Conservation (phyloP, 192 early-diverging fungal species). For the Backusella mclennaniae region DNA sequence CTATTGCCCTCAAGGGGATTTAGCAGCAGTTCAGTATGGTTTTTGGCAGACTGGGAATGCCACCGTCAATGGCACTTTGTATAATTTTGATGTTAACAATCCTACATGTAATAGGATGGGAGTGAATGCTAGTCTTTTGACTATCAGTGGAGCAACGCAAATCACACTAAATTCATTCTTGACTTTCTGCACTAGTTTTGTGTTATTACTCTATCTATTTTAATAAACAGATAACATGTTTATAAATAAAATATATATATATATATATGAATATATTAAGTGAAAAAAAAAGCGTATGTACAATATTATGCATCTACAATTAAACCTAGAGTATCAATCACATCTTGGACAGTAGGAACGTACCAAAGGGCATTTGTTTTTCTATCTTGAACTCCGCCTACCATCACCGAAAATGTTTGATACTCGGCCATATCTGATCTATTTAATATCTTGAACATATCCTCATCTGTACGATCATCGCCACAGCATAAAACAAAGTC, state of each 20-base stretch:
- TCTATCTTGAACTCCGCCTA: constrained; percentile 77
- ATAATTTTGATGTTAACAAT: constrained; percentile 5
- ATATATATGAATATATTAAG: neutral
- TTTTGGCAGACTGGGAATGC: constrained; percentile 27
- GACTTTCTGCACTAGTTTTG: neutral
- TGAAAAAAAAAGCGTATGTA: neutral
- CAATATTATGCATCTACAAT: constrained; percentile 8
- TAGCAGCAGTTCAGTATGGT: constrained; percentile 33
- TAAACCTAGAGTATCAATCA: constrained; percentile 46
- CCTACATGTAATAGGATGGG: constrained; percentile 38
- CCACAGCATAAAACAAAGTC: constrained; percentile 97
- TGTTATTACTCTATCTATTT: neutral
- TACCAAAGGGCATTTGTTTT: constrained; percentile 89
- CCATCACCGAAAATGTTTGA: constrained; percentile 66
- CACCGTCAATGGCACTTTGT: constrained; percentile 3
- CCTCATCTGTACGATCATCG: constrained; percentile 97
- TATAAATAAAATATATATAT: neutral
- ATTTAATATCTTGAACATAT: constrained; percentile 75
- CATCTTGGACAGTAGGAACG: constrained; percentile 62
- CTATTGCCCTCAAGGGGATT: constrained; percentile 46
- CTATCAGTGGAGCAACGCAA: neutral
- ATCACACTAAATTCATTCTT: neutral
- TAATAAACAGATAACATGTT: neutral
- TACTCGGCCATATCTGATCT: constrained; percentile 14
- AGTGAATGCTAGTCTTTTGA: constrained; percentile 16